A percentile compares a stretch with the other conserved stretches of the same genome.
These are phyloP conservation scores for Tulasnella sp. DNA, from an alignment of 768 basidiomycete species.

Conservation along the genomic window DNA sequence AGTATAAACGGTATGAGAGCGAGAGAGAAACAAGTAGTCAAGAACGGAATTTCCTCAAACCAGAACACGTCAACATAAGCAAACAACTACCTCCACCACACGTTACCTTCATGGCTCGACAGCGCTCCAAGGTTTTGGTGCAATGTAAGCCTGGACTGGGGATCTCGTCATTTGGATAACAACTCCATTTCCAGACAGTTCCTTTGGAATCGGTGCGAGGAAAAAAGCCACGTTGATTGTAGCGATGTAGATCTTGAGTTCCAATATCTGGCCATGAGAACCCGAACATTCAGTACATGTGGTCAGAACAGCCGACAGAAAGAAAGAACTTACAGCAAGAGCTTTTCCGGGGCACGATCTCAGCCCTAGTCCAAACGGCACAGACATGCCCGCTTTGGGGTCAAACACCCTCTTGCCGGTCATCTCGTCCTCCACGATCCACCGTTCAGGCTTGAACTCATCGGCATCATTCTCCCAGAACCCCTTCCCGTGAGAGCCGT, in stretches of 20 bases:
- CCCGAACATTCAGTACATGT: not conserved
- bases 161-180: not conserved
- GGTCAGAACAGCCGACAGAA: not conserved
- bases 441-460: slow-evolving; percentile 22
- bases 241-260: slow-evolving; percentile 14
- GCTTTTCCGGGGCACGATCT: slow-evolving; percentile 9
- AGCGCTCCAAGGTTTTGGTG: not conserved
- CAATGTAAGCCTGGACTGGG: not conserved
- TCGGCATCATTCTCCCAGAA: not conserved
- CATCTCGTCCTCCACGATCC: slow-evolving; percentile 15
- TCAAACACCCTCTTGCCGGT: slow-evolving; percentile 1
- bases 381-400: not conserved
- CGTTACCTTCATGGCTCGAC: not conserved
- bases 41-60: not conserved
- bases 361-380: slow-evolving; percentile 13
- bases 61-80: not conserved
- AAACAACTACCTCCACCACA: not conserved
- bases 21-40: not conserved
- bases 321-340: not conserved
- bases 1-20: not conserved
- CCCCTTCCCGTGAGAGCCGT: not conserved
- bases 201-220: not conserved
- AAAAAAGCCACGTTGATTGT: slow-evolving; percentile 3
- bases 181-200: not conserved
- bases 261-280: not conserved